These are phyloP conservation scores for Scheffersomyces titani DNA, from an alignment of 1,139 yeast genomes.

Conservation along the genomic window DNA sequence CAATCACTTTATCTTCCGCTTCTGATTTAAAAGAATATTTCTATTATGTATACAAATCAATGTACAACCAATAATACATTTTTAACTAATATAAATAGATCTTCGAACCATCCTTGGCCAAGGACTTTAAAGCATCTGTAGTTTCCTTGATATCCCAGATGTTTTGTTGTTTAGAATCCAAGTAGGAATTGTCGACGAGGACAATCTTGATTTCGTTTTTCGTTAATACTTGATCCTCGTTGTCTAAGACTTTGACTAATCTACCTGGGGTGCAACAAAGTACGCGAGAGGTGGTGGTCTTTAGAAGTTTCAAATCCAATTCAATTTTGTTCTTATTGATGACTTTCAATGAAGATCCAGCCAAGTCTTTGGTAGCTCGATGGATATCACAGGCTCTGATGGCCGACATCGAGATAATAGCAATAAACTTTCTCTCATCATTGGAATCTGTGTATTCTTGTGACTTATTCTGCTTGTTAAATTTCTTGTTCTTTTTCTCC, in stretches of 20 bases:
- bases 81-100: slow-evolving; percentile 45
- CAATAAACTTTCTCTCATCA: slow-evolving; percentile 46
- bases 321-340: slow-evolving; percentile 66
- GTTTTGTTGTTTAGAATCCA: slow-evolving; percentile 63
- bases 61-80: neutral
- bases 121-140: slow-evolving; percentile 37
- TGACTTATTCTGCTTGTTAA: slow-evolving; percentile 18
- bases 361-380: slow-evolving; percentile 56
- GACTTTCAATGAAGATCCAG: slow-evolving; percentile 61
- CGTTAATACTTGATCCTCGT: slow-evolving; percentile 39
- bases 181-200: slow-evolving; percentile 62
- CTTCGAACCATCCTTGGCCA: slow-evolving; percentile 46
- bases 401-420: slow-evolving; percentile 70
- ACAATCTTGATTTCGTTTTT: slow-evolving; percentile 54
- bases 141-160: slow-evolving; percentile 63
- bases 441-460: slow-evolving; percentile 4
- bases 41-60: neutral
- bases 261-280: slow-evolving; percentile 71
- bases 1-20: slow-evolving; percentile 37
- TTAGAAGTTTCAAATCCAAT: slow-evolving; percentile 56
- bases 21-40: slow-evolving; percentile 17
- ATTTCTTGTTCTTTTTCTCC: slow-evolving; percentile 25
- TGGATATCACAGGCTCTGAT: slow-evolving; percentile 72
- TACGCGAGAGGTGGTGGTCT: slow-evolving; percentile 50
- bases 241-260: slow-evolving; percentile 47